These are phyloP conservation scores for Kazachstania bromeliacearum DNA, from an alignment of 805 yeast species.

Conservation along the genomic window DNA sequence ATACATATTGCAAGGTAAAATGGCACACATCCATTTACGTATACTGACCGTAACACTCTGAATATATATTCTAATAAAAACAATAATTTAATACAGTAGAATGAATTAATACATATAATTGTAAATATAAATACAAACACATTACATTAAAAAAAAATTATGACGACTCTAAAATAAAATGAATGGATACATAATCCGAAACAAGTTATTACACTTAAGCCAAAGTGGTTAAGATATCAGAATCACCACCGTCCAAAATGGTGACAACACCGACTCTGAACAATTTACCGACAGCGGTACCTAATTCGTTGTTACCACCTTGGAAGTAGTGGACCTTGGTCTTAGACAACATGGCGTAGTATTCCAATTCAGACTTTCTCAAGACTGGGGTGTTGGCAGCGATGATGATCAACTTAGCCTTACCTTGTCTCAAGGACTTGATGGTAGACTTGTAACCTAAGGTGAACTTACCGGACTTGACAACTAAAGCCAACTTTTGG, in stretches of 20 bases:
- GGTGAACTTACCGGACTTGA: slow-evolving; percentile 99
- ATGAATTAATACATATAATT: too few species aligned
- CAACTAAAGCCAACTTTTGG: slow-evolving; percentile 95
- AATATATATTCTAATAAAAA: too few species aligned
- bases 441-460: slow-evolving; percentile 98
- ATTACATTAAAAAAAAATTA: too few species aligned
- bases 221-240: slow-evolving; percentile 82
- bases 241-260: slow-evolving; percentile 98
- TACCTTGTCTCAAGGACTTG: slow-evolving; percentile 97
- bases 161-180: not conserved
- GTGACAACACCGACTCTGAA: slow-evolving; percentile 99
- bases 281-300: slow-evolving; percentile 99
- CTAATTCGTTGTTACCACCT: slow-evolving; percentile 99
- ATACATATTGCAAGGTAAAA: too few species aligned
- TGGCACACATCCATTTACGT: too few species aligned
- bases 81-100: too few species aligned
- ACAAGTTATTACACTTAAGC: slow-evolving; percentile 25
- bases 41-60: too few species aligned
- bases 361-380: slow-evolving; percentile 99
- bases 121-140: too few species aligned
- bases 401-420: slow-evolving; percentile 95
- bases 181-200: not conserved
- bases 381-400: slow-evolving; percentile 99
- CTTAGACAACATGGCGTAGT: slow-evolving; percentile 99
- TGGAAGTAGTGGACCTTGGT: slow-evolving; percentile 95